These are phyloP conservation scores for Pythium dissimile DNA, from an alignment of 352 stramenopile species.

Conservation along the genomic window DNA sequence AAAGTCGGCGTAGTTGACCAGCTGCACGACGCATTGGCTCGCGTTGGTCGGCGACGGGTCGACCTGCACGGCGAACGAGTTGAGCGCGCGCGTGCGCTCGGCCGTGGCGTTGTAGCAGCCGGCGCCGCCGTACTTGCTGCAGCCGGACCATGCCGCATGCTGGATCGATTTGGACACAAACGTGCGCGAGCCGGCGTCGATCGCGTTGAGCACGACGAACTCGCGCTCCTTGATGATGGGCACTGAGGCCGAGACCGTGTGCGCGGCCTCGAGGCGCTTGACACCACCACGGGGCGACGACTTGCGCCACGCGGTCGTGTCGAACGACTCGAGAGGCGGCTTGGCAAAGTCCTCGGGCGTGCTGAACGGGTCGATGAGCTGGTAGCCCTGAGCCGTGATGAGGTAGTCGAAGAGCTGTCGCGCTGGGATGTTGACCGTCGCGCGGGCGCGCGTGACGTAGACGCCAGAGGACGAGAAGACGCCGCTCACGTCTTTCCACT, in stretches of 20 bases:
- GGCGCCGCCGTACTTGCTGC: background rate
- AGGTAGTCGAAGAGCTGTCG: slow-evolving; percentile 30
- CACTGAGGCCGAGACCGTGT: slow-evolving; percentile 16
- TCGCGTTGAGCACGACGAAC: slow-evolving; percentile 31
- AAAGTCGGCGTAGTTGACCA: slow-evolving; percentile 30
- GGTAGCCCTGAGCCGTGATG: slow-evolving; percentile 23
- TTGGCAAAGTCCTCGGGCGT: slow-evolving; percentile 26
- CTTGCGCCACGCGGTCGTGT: slow-evolving; percentile 21
- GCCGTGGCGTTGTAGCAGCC: background rate
- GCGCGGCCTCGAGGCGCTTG: slow-evolving; percentile 27
- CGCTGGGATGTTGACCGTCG: slow-evolving; percentile 16
- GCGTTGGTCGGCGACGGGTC: slow-evolving; percentile 12
- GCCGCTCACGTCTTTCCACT: slow-evolving; percentile 22
- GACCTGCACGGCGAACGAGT: slow-evolving; percentile 21
- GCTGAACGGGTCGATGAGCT: slow-evolving; percentile 33
- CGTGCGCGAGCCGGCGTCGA: slow-evolving; percentile 5
- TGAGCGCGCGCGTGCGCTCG: slow-evolving; percentile 10
- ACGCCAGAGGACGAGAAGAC: slow-evolving; percentile 22
- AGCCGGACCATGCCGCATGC: slow-evolving; percentile 8
- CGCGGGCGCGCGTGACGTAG: slow-evolving; percentile 21
- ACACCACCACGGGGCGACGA: slow-evolving; percentile 1
- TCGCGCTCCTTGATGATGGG: slow-evolving; percentile 20
- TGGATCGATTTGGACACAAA: slow-evolving; percentile 26
- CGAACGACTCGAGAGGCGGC: slow-evolving; percentile 24
- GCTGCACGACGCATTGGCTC: slow-evolving; percentile 19